Evolutionary conservation across 371 early-diverging fungal species (phyloP).

Genomic region (Dichotomocladium elegans): DNA sequence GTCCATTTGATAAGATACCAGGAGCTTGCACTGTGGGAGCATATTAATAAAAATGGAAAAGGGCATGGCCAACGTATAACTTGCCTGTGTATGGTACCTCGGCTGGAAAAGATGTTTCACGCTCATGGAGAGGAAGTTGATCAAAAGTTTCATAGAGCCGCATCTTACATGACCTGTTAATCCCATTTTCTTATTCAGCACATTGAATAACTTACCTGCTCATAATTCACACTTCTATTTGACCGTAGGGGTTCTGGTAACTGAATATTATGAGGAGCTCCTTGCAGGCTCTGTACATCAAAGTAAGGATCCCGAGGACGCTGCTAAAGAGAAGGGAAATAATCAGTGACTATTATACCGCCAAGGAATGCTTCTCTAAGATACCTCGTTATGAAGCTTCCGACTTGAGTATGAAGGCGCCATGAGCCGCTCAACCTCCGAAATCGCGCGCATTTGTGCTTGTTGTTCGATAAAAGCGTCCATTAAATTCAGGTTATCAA

Average conservation of each 20-base stretch:
- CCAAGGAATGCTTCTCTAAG: too few species aligned
- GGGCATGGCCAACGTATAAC: too few species aligned
- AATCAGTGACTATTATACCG: too few species aligned
- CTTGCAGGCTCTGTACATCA: constrained; percentile 73
- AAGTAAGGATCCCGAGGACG: constrained; percentile 80
- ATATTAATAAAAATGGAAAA: too few species aligned
- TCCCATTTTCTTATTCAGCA: neutral
- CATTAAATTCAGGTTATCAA: constrained; percentile 88
- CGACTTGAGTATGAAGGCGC: constrained; percentile 67
- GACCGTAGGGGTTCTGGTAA: constrained; percentile 81
- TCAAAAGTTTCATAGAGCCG: constrained; percentile 8
- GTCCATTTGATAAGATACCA: neutral
- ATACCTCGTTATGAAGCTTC: constrained; percentile 73
- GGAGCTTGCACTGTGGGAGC: neutral
- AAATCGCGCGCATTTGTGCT: constrained; percentile 82
- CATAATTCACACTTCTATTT: constrained; percentile 69
- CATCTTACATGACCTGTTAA: too few species aligned
- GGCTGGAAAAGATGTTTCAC: too few species aligned
- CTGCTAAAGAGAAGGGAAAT: too few species aligned
- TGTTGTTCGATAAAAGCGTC: constrained; percentile 89
- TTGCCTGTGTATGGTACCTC: too few species aligned
- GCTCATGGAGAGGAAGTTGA: constrained; percentile 3
- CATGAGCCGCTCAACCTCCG: constrained; percentile 80
- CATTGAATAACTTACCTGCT: constrained; percentile 47
- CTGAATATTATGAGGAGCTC: constrained; percentile 71